phyloP scores from a whole-genome alignment of 140 eudicot species.

The Flaveria floridana region DNA sequence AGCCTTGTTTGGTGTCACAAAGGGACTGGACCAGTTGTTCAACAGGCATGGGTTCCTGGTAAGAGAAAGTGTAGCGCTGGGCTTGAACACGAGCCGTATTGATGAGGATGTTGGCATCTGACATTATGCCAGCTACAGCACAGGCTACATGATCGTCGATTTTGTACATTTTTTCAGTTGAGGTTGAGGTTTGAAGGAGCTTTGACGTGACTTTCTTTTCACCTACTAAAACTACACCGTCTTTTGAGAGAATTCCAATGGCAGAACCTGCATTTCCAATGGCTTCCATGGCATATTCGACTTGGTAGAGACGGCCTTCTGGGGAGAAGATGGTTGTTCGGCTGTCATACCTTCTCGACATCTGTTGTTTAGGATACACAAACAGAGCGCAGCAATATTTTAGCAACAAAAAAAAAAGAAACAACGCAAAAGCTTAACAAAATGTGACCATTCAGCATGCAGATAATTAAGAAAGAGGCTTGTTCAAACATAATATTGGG shows the following conservation, averaged over 20 bases:
- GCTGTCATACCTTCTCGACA: constrained; percentile 92
- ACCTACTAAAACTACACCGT: constrained; percentile 80
- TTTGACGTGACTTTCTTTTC: constrained; percentile 90
- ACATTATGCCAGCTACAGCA: constrained; percentile 93
- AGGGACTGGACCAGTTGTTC: constrained; percentile 89
- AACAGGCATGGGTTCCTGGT: constrained; percentile 94
- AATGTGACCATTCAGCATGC: not conserved
- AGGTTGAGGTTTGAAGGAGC: constrained; percentile 82
- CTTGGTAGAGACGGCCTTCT: constrained; percentile 91
- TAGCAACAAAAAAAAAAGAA: not conserved
- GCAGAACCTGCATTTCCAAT: constrained; percentile 91
- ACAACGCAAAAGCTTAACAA: not conserved
- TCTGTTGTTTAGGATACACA: constrained; percentile 27
- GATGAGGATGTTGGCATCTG: constrained; percentile 90
- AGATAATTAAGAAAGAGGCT: not conserved
- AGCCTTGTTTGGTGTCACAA: constrained; percentile 92
- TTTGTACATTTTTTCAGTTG: constrained; percentile 87
- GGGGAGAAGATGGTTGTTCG: constrained; percentile 97
- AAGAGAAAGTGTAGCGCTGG: constrained; percentile 66
- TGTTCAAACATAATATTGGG: not conserved
- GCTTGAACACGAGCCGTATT: constrained; percentile 91
- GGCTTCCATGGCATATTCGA: constrained; percentile 92
- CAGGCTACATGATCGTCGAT: constrained; percentile 86
- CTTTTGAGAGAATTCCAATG: constrained; percentile 71
- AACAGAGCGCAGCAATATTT: not conserved